A percentile compares a stretch with the other conserved stretches of the same genome.
Evolutionary conservation across 306 rosid genomes (phyloP).

Genomic region (Ammopiptanthus mongolicus): DNA sequence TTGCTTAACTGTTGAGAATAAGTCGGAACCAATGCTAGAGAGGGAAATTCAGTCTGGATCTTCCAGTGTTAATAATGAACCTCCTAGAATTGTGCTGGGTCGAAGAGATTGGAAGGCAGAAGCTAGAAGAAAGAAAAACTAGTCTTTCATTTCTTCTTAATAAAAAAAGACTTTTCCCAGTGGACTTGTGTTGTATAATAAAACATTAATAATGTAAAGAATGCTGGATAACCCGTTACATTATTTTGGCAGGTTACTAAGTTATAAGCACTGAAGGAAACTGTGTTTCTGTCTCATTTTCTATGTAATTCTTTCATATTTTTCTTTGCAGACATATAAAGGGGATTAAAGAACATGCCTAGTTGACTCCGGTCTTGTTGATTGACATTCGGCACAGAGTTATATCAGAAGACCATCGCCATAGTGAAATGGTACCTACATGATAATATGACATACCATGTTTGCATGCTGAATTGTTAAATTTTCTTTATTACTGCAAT

Average conservation of each 20-base stretch:
- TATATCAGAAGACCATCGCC: background rate
- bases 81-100: constrained; percentile 34
- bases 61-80: constrained; percentile 29
- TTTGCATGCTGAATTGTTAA: background rate
- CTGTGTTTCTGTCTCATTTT: constrained; percentile 20
- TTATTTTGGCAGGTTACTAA: constrained; percentile 11
- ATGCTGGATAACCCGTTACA: constrained; percentile 9
- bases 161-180: background rate
- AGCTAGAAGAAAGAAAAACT: constrained; percentile 71
- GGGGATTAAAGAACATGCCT: constrained; percentile 10
- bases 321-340: constrained; percentile 15
- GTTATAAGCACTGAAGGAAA: background rate
- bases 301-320: background rate
- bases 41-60: constrained; percentile 28
- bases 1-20: constrained; percentile 25
- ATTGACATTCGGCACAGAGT: background rate
- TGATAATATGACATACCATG: background rate
- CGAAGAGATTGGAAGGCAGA: constrained; percentile 94
- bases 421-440: background rate
- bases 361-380: background rate
- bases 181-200: constrained; percentile 21
- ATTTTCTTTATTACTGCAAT: background rate
- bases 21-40: constrained; percentile 26
- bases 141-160: constrained; percentile 1
- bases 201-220: constrained; percentile 20